Evolutionary conservation across 192 early-diverging fungal species (phyloP).

Genomic region (Jimgerdemannia lactiflua): DNA sequence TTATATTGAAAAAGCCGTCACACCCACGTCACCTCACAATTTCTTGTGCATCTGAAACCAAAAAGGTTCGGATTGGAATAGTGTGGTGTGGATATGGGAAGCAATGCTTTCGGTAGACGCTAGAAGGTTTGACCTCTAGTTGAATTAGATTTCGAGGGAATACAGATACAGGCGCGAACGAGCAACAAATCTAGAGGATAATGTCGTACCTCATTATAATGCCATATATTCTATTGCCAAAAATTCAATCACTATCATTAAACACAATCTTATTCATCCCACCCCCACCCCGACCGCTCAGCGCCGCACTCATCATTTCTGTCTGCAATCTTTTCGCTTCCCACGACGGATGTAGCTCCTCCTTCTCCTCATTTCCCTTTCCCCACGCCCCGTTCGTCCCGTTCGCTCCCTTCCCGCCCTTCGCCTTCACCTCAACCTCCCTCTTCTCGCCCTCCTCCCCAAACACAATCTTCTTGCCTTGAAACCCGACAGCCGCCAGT

Average conservation of each 20-base stretch:
- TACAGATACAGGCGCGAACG: no score
- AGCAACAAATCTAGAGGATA: no score
- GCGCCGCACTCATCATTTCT: background rate
- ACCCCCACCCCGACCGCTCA: background rate
- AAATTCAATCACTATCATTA: background rate
- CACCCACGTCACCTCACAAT: no score
- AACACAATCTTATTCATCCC: background rate
- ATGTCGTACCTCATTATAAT: no score
- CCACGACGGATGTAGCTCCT: background rate
- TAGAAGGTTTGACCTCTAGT: no score
- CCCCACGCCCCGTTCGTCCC: background rate
- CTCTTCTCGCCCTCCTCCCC: background rate
- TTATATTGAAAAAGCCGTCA: no score
- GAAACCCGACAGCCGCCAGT: constrained; percentile 17
- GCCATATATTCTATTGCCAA: no score
- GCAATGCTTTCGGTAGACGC: no score
- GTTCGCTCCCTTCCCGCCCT: background rate
- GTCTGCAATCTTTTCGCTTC: background rate
- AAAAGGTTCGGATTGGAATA: no score
- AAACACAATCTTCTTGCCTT: constrained; percentile 34
- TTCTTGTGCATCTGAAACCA: no score
- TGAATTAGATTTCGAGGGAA: no score
- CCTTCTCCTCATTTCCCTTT: background rate
- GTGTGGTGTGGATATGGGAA: no score
- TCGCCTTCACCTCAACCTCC: background rate